A percentile compares a stretch with the other conserved stretches of the same genome.
These are phyloP conservation scores for Termitomyces eurrhizus DNA, from an alignment of 768 basidiomycete genomes.

Conservation along the genomic window DNA sequence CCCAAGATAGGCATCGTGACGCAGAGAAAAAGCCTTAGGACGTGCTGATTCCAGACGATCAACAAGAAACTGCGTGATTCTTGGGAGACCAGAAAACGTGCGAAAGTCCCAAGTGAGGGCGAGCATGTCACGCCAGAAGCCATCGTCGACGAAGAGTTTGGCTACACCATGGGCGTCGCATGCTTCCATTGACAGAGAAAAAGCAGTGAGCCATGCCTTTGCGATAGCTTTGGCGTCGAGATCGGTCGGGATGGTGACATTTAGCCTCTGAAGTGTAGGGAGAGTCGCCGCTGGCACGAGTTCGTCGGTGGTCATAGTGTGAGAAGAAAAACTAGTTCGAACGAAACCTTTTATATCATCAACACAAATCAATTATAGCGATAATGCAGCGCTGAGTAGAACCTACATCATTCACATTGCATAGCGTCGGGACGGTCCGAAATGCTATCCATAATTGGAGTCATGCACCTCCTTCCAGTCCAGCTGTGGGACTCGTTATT, in stretches of 20 bases:
- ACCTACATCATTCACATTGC: too few species aligned
- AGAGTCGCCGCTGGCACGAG: slow-evolving; percentile 16
- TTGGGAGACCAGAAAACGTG: slow-evolving; percentile 17
- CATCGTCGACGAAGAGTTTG: slow-evolving; percentile 19
- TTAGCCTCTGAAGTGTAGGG: slow-evolving; percentile 25
- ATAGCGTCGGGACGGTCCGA: too few species aligned
- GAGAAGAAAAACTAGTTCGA: background rate
- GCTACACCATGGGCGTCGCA: slow-evolving; percentile 14
- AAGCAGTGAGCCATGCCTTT: slow-evolving; percentile 24
- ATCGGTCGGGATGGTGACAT: slow-evolving; percentile 16
- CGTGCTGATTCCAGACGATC: slow-evolving; percentile 12
- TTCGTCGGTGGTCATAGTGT: background rate
- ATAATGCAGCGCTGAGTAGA: background rate
- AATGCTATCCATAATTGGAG: too few species aligned
- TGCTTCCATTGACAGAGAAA: slow-evolving; percentile 13
- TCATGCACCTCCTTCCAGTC: too few species aligned
- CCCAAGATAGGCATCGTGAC: slow-evolving; percentile 24
- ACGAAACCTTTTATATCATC: too few species aligned
- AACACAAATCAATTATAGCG: background rate
- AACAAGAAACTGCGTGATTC: slow-evolving; percentile 17
- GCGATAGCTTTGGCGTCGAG: slow-evolving; percentile 21
- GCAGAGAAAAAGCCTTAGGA: slow-evolving; percentile 27
- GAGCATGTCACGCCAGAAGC: slow-evolving; percentile 20
- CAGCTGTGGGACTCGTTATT: too few species aligned
- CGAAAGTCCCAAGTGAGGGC: slow-evolving; percentile 24